Conservation (phyloP, 352 stramenopile species). For the Elongisporangium prolatum region DNA sequence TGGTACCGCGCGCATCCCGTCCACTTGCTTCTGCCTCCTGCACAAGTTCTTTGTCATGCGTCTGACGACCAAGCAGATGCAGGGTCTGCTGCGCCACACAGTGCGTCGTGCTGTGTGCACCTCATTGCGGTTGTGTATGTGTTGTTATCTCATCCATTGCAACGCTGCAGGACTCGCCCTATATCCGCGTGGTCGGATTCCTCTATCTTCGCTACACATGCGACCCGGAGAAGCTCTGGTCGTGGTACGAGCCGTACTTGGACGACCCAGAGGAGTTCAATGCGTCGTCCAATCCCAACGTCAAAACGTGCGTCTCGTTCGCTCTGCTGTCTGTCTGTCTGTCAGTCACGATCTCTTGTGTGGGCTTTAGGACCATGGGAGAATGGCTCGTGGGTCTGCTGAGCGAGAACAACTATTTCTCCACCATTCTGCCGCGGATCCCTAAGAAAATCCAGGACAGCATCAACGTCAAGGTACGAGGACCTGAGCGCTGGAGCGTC, state of each 20-base stretch:
- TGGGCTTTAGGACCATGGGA: slow-evolving; percentile 86
- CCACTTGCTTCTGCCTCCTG: slow-evolving; percentile 95
- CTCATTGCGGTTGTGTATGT: not conserved
- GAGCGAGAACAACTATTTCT: slow-evolving; percentile 95
- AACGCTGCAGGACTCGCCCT: slow-evolving; percentile 86
- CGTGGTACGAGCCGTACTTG: slow-evolving; percentile 95
- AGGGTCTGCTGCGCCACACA: slow-evolving; percentile 88
- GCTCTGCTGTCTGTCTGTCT: slow-evolving; percentile 4
- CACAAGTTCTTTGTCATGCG: slow-evolving; percentile 96
- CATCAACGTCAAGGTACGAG: slow-evolving; percentile 91
- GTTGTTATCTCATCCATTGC: not conserved
- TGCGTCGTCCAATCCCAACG: slow-evolving; percentile 72
- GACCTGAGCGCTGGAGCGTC: not conserved
- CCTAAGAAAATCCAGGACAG: slow-evolving; percentile 94
- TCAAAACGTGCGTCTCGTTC: slow-evolving; percentile 57
- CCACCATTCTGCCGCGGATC: slow-evolving; percentile 94
- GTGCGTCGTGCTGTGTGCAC: slow-evolving; percentile 24
- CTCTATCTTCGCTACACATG: slow-evolving; percentile 97
- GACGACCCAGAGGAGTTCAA: slow-evolving; percentile 94
- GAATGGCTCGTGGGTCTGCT: slow-evolving; percentile 90
- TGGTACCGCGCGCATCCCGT: slow-evolving; percentile 89
- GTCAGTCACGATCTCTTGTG: slow-evolving; percentile 6
- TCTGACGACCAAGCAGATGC: slow-evolving; percentile 96
- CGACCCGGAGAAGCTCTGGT: slow-evolving; percentile 91
- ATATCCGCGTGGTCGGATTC: slow-evolving; percentile 96